Conservation (phyloP, 108 stramenopile species). For the Schizochytrium sp. region DNA sequence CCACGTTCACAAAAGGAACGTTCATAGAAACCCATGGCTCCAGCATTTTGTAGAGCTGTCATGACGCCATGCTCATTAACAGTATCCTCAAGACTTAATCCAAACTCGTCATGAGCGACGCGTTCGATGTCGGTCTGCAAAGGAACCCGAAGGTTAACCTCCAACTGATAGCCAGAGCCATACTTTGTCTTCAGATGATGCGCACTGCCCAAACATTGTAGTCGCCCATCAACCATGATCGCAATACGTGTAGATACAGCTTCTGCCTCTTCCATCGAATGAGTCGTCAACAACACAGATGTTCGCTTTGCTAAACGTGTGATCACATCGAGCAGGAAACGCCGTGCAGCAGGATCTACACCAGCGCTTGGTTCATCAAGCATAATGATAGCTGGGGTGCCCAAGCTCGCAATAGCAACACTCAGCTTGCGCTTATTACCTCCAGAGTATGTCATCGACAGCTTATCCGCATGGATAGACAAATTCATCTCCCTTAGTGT, state of each 20-base stretch:
- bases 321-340: conserved; percentile 65
- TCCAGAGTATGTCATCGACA: conserved; percentile 66
- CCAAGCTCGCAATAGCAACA: conserved; percentile 67
- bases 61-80: background rate
- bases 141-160: background rate
- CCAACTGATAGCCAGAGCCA: background rate
- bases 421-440: conserved; percentile 71
- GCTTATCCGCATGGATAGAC: conserved; percentile 65
- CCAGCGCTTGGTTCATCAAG: conserved; percentile 70
- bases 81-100: too few relatives aligned
- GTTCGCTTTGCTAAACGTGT: background rate
- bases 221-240: conserved; percentile 80
- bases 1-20: background rate
- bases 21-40: background rate
- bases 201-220: conserved; percentile 75
- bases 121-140: background rate
- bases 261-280: conserved; percentile 71
- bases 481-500: conserved; percentile 68
- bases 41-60: background rate
- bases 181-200: conserved; percentile 71
- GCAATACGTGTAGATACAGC: conserved; percentile 72
- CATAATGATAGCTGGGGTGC: conserved; percentile 63
- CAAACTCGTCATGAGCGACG: background rate
- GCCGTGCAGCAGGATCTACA: conserved; percentile 68
- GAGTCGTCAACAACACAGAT: conserved; percentile 64